phyloP scores from a whole-genome alignment of 2,329 filamentous ascomycete species.

The Daldinia eschscholtzii region DNA sequence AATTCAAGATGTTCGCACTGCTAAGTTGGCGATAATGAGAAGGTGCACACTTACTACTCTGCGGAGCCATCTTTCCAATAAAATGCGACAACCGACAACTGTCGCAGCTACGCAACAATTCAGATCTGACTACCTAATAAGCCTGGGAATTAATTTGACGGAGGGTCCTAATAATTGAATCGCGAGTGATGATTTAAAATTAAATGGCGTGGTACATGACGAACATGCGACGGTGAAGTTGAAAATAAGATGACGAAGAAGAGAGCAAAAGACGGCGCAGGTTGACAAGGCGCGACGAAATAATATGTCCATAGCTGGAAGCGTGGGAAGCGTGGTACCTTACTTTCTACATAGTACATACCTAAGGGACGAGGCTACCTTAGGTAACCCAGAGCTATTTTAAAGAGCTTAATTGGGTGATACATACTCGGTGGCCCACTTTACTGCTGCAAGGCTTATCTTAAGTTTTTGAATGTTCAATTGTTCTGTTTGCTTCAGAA shows the following conservation, averaged over 20 bases:
- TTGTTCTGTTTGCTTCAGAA: neutral
- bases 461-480: neutral
- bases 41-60: slow-evolving; percentile 48
- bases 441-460: slow-evolving; percentile 7
- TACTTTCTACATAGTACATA: no score
- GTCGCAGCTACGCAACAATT: slow-evolving; percentile 13
- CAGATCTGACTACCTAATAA: neutral
- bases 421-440: neutral
- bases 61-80: slow-evolving; percentile 48
- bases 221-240: slow-evolving; percentile 8
- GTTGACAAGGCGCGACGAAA: slow-evolving; percentile 20
- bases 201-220: slow-evolving; percentile 1
- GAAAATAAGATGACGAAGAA: slow-evolving; percentile 18
- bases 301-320: slow-evolving; percentile 6
- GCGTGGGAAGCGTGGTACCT: slow-evolving; percentile 1
- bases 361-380: slow-evolving; percentile 2
- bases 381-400: no score
- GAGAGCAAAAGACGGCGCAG: slow-evolving; percentile 9
- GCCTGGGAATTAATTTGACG: neutral
- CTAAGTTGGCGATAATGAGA: neutral
- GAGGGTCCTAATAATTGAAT: neutral
- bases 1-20: neutral
- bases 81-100: slow-evolving; percentile 26
- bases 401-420: neutral
- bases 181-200: neutral